Base-by-base conservation (phyloP, 2,329 filamentous ascomycete genomes). In the Penicillium nordicum region DNA sequence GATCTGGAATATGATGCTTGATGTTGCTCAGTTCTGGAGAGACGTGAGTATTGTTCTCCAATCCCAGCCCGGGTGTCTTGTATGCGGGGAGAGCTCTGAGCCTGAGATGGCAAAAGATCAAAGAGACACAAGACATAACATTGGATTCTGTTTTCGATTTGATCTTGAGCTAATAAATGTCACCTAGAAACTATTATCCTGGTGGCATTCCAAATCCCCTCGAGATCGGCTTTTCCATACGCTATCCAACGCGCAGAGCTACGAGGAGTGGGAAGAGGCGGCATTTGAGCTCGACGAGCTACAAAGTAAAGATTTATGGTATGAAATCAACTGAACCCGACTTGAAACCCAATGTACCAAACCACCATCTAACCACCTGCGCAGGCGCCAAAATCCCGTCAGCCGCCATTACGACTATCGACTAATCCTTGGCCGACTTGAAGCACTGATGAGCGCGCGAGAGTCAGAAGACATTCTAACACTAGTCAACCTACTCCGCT, bases 251-350 rank as follows among this genome's bases (percentile, higher is more conserved):
- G 88, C 90, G 18, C 80, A 84, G 61, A 81, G 82, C 27, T 96
- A 88, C 69, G 89, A 94, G 68, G 88, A 94, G 70, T 97, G 92
- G 91, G 88, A 93, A 70, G 86, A 87, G 62, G 86, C 88, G n/a
- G 90, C 92, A 1, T 83, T 89, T 61, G 84, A 89, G 67, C 82
- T 96, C n/a, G 92, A 96, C 72, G 87, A 88, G 66, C 79, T 90
- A 18, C 80, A 92, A n/a, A 87, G 87, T 41, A 84, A 92, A 63
- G 90, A 95, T 74, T 74, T 92, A 59, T 96, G 90, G 90, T 89
- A 60, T 53, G 46, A 10, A 6, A 27, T 8, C 2, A 23, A 27
- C 16, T 1, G 34, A 49, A 36, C 14, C n/a, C 32, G 14, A 6
- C 55, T 56, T 42, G n/a, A 50, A 21, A 9, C 4, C 27, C 27